Percentiles rank a stretch among this genome's conserved stretches.
Evolutionary conservation across 768 basidiomycete species (phyloP).

Genomic region (Tephrocybe rancida): DNA sequence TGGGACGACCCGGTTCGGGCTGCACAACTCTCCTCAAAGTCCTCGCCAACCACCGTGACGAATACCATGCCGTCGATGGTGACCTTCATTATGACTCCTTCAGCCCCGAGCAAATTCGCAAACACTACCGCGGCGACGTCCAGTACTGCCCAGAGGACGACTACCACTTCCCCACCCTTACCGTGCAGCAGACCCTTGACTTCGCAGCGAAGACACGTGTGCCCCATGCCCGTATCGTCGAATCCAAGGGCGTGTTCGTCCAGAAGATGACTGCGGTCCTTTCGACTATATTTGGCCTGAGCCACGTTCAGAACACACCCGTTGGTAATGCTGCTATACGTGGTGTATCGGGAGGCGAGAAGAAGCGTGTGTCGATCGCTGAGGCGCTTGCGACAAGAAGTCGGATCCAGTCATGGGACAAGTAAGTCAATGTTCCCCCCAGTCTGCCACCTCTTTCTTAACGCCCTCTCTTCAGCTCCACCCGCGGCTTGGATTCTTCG

Average conservation of each 20-base stretch:
- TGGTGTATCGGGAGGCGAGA: constrained; percentile 78
- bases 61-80: constrained; percentile 70
- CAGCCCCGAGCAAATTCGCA: constrained; percentile 59
- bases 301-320: constrained; percentile 68
- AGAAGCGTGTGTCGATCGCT: constrained; percentile 79
- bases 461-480: constrained; percentile 47
- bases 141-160: constrained; percentile 86
- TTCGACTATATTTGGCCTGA: constrained; percentile 74
- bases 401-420: constrained; percentile 76
- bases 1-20: constrained; percentile 85
- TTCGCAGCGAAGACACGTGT: constrained; percentile 72
- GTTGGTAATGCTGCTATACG: constrained; percentile 79
- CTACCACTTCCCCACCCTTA: constrained; percentile 82
- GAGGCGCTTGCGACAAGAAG: constrained; percentile 69
- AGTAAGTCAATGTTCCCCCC: constrained; percentile 39
- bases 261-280: constrained; percentile 55
- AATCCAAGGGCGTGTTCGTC: constrained; percentile 45
- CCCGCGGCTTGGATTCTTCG: constrained; percentile 65
- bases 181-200: constrained; percentile 73
- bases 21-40: constrained; percentile 85
- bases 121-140: constrained; percentile 77
- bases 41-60: constrained; percentile 73
- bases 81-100: constrained; percentile 79
- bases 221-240: constrained; percentile 54
- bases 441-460: not conserved